Evolutionary conservation across 352 stramenopile species (phyloP), one percentile per base, ranked within the genome.

Genomic region (Phytophthora aleatoria): DNA sequence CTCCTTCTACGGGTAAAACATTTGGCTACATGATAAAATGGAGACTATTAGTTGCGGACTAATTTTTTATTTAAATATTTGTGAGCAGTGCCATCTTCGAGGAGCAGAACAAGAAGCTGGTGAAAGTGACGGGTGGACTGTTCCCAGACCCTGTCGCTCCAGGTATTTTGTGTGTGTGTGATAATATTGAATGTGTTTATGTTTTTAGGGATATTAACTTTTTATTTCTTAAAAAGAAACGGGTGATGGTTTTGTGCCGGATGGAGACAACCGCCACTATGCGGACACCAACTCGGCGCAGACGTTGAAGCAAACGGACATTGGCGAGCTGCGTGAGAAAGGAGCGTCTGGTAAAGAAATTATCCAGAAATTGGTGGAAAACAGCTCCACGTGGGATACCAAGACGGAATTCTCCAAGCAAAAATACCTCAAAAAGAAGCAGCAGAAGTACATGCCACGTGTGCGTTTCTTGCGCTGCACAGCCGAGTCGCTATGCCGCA

Each of bases 351-450:
- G 87, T 12, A 68, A 91, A 43, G 87, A 92, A 61, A 93, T 99
- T 65, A 96, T 99, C 49, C 77, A 91, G 42, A 90, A 95, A 36
- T 71, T 99, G 16, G 92, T 98, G 47, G 87, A 97, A 67, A 98
- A 98, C 75, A 98, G 90, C 51, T 88, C 94, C 33, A 98, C 95
- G 47, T 99, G 97, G 83, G 78, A 94, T 36, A 79, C 84, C 64
- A 98, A 98, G 78, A 98, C 95, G 2, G 90, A 97, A 52, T 99
- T 98, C 51, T 97, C 90, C 54, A 97, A 98, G 76, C 92, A 97
- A 62, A 99, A 99, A 62, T 99, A 98, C 74, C 87, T 98, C 45
- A 94, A 93, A 60, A 95, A 96, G 64, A 99, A 99, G 77, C 92
- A 98, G 74, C 79, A 95, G 61, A 97, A 97, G 72, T 95, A 95